These are phyloP conservation scores for Eimeria tenella DNA, from an alignment of 169 alveolate genomes.

Conservation along the genomic window DNA sequence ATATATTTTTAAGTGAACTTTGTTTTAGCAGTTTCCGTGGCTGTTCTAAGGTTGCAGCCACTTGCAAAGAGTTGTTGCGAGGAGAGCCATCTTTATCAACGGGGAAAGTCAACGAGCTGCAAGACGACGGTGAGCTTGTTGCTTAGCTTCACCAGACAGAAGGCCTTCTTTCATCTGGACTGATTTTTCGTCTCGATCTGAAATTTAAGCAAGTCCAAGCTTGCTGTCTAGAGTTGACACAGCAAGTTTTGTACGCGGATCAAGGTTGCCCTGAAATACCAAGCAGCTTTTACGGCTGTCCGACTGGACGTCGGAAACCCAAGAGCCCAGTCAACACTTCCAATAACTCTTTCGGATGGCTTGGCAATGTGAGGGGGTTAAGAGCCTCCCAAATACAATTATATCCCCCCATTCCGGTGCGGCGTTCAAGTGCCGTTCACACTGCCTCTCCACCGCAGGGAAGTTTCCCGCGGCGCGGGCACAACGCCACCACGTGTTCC, in stretches of 20 bases:
- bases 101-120: constrained; percentile 30
- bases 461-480: background rate
- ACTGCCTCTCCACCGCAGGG: background rate
- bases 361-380: constrained; percentile 58
- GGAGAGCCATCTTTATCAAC: background rate
- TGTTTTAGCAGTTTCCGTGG: constrained; percentile 33
- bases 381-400: constrained; percentile 44
- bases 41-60: background rate
- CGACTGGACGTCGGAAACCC: no score
- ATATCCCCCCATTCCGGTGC: background rate
- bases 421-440: background rate
- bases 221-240: no score
- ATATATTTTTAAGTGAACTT: constrained; percentile 20
- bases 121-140: constrained; percentile 14
- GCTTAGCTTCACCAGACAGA: background rate
- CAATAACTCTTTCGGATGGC: constrained; percentile 47
- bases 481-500: background rate
- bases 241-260: no score
- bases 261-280: no score
- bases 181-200: no score
- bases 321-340: no score
- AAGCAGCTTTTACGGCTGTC: no score
- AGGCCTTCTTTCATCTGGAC: background rate
- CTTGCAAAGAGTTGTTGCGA: background rate
- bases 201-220: no score